phyloP scores from a whole-genome alignment of 345 rosid species.

The Cochlearia excelsa region DNA sequence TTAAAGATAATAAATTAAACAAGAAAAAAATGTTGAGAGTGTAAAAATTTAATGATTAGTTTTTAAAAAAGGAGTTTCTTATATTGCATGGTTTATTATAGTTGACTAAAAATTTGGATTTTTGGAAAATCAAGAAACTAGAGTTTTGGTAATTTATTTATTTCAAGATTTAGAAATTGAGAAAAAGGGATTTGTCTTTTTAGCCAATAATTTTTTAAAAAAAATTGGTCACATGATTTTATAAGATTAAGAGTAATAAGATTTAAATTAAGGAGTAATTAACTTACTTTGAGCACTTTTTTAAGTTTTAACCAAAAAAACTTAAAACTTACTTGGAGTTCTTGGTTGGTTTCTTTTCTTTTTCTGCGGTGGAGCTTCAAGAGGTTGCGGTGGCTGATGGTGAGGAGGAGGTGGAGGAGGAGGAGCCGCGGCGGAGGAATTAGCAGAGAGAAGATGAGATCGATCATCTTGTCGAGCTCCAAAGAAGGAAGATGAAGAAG shows the following conservation, averaged over 20 bases:
- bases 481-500: slow-evolving; percentile 68
- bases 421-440: slow-evolving; percentile 41
- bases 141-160: slow-evolving; percentile 31
- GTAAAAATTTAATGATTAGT: slow-evolving; percentile 10
- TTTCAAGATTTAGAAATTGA: slow-evolving; percentile 28
- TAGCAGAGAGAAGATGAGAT: slow-evolving; percentile 47
- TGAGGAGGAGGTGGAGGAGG: slow-evolving; percentile 34
- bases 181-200: slow-evolving; percentile 25
- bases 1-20: background rate
- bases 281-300: slow-evolving; percentile 57
- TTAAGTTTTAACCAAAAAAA: too few species aligned
- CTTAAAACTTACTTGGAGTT: slow-evolving; percentile 58
- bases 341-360: slow-evolving; percentile 78
- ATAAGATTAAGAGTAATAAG: slow-evolving; percentile 22
- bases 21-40: background rate
- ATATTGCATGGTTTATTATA: slow-evolving; percentile 24
- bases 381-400: slow-evolving; percentile 36
- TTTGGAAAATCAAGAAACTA: slow-evolving; percentile 28
- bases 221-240: background rate
- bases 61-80: background rate
- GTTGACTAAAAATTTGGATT: slow-evolving; percentile 11
- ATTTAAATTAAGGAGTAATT: slow-evolving; percentile 22
- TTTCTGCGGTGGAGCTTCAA: slow-evolving; percentile 52
- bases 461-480: slow-evolving; percentile 62
- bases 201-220: slow-evolving; percentile 4